Conservation (phyloP, 129 eudicot species). For the Arctium lappa region DNA sequence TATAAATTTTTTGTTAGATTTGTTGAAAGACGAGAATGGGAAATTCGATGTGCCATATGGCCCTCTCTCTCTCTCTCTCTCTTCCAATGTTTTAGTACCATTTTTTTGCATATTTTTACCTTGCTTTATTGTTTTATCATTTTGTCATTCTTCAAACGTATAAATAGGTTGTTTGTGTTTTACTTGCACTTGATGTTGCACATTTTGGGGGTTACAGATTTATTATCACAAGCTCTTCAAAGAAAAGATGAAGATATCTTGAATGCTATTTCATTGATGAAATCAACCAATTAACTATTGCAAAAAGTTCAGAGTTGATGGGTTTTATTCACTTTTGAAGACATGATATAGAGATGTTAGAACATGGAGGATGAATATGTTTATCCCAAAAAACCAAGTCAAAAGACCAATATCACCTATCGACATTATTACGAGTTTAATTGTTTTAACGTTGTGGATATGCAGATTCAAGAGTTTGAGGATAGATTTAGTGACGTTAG, state of each 20-base stretch:
- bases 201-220: neutral
- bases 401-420: slow-evolving; percentile 2
- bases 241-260: neutral
- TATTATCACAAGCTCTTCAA: slow-evolving; percentile 22
- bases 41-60: too few relatives aligned
- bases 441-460: slow-evolving; percentile 7
- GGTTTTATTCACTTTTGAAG: neutral
- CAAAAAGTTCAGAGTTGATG: slow-evolving; percentile 9
- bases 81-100: too few relatives aligned
- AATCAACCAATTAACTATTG: neutral
- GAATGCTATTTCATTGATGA: slow-evolving; percentile 18
- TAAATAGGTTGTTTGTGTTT: neutral
- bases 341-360: slow-evolving; percentile 8
- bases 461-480: neutral
- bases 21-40: too few relatives aligned
- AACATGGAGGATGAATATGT: slow-evolving; percentile 1
- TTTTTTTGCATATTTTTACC: too few relatives aligned
- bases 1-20: too few relatives aligned
- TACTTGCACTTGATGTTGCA: slow-evolving; percentile 5
- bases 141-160: too few relatives aligned
- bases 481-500: slow-evolving; percentile 19
- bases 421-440: neutral
- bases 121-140: too few relatives aligned
- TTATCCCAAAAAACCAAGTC: neutral
- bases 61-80: too few relatives aligned